Evolutionary conservation across 495 filamentous ascomycete species (phyloP), one percentile per base, ranked within the genome.

Genomic region (Letharia lupina): DNA sequence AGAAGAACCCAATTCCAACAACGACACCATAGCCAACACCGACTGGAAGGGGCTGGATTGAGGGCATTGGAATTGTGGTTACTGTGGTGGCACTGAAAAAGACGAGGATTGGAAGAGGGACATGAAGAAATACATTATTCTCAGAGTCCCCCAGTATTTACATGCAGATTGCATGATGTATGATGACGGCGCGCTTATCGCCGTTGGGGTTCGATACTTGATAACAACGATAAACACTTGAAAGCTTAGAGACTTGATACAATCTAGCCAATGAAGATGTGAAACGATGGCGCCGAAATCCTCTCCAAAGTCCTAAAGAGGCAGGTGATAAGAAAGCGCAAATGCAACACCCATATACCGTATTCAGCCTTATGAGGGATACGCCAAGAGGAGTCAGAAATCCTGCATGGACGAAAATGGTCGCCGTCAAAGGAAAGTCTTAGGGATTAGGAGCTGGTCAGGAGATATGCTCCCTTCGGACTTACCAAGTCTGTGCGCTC

Each of bases 1-100:
- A 81, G 58, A 80, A 67, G 42, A 73, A 76, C 11, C 80, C 80
- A 50, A 82, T 79, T 52, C 80, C 80, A 42, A 81, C 77, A 18
- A 82, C 78, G 62, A 82, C 77, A 60, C 79, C 80, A 64, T 81
- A 82, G 13, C 65, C 65, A 7, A 67, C 65, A 52, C 65, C 65
- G 16, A 67, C 65, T 20, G 65, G 65, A 37, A 67, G 61, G 35
- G 65, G 60, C 3, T 60, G 42, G 16, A 61, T 58, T 16, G 65
- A 59, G 33, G 65, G 16, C 65, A 67, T 67, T 35, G 20, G 10
- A 13, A 33, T 20, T 20, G 18, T 39, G 11, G 33, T 5, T 60
- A 13, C 6, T 23, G 33, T 11, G n/a, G 1, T 23, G 31, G 54
- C 28, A 39, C 20, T 40, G 56, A 31, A 23, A 35, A 56, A 28